A percentile compares a stretch with the other conserved stretches of the same genome.
Conservation (phyloP, 257 asterid species). For the Datura wrightii region DNA sequence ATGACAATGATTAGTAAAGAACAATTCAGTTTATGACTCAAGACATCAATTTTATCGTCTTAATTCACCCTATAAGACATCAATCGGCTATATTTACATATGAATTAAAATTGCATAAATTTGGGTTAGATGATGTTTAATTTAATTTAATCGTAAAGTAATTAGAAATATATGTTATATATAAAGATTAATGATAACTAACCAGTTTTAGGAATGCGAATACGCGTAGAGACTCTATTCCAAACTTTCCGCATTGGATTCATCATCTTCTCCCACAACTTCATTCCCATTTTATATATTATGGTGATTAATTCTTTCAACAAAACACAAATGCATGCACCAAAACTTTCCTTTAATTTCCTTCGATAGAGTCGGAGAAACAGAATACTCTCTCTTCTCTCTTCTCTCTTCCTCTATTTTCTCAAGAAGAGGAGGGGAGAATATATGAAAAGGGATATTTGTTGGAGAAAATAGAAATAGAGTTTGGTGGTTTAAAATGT, state of each 20-base stretch:
- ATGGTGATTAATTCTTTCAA: slow-evolving; percentile 31
- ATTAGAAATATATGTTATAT: too few relatives aligned
- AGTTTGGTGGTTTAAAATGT: background rate
- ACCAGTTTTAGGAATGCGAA: slow-evolving; percentile 59
- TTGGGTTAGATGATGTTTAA: too few relatives aligned
- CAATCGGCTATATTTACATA: too few relatives aligned
- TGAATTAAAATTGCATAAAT: too few relatives aligned
- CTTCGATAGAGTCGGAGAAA: background rate
- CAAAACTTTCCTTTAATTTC: background rate
- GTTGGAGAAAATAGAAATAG: background rate
- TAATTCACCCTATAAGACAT: too few relatives aligned
- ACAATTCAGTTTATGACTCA: too few relatives aligned
- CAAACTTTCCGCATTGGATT: slow-evolving; percentile 59
- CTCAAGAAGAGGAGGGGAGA: background rate
- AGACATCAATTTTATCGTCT: too few relatives aligned
- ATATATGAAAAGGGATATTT: background rate
- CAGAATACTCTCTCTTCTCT: background rate
- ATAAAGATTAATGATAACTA: background rate
- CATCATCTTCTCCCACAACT: slow-evolving; percentile 54
- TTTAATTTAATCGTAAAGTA: too few relatives aligned
- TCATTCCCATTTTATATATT: slow-evolving; percentile 25
- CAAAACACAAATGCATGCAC: background rate
- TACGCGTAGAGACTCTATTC: slow-evolving; percentile 51
- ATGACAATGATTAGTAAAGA: too few relatives aligned
- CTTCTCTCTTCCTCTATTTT: background rate